Percentiles rank a stretch among this genome's conserved stretches.
Evolutionary conservation across 352 stramenopile species (phyloP).

Genomic region (Thalassiosira mediterranea): DNA sequence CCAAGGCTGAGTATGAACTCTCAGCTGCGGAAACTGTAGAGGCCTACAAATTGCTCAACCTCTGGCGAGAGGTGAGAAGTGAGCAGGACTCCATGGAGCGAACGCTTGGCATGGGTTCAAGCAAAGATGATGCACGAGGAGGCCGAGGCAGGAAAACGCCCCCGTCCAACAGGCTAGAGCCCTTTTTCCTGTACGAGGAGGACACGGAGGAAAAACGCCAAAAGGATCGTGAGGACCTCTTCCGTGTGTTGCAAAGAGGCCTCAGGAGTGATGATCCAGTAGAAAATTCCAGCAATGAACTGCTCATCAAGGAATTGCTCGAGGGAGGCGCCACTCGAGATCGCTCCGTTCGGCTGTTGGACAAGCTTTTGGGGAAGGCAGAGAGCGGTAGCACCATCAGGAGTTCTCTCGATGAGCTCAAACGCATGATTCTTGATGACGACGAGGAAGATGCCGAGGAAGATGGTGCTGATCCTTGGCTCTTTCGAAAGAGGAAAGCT

Average conservation of each 20-base stretch:
- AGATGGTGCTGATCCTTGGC: not conserved
- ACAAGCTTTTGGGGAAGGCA: constrained; percentile 38
- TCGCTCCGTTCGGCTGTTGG: constrained; percentile 28
- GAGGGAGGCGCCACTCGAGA: constrained; percentile 45
- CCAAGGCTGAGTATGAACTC: constrained; percentile 33
- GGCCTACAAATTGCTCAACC: constrained; percentile 41
- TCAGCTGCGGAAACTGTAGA: constrained; percentile 39
- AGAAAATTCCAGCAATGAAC: constrained; percentile 45
- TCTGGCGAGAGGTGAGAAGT: constrained; percentile 35
- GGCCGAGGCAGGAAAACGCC: not conserved
- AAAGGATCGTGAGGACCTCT: constrained; percentile 34
- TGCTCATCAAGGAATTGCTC: constrained; percentile 54
- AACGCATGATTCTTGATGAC: constrained; percentile 24
- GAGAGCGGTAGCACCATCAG: constrained; percentile 24
- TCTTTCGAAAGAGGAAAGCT: not conserved
- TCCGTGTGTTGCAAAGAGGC: constrained; percentile 22
- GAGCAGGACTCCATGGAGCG: constrained; percentile 26
- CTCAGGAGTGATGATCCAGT: constrained; percentile 35
- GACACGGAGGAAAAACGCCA: constrained; percentile 24
- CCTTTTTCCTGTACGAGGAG: constrained; percentile 46
- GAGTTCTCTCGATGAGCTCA: constrained; percentile 38
- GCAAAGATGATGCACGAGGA: not conserved
- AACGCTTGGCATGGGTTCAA: constrained; percentile 15
- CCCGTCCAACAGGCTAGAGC: constrained; percentile 35
- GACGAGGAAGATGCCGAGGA: constrained; percentile 9